Evolutionary conservation across 2,329 filamentous ascomycete species (phyloP), one percentile per base, ranked within the genome.

Genomic region (Emydomyces testavorans): DNA sequence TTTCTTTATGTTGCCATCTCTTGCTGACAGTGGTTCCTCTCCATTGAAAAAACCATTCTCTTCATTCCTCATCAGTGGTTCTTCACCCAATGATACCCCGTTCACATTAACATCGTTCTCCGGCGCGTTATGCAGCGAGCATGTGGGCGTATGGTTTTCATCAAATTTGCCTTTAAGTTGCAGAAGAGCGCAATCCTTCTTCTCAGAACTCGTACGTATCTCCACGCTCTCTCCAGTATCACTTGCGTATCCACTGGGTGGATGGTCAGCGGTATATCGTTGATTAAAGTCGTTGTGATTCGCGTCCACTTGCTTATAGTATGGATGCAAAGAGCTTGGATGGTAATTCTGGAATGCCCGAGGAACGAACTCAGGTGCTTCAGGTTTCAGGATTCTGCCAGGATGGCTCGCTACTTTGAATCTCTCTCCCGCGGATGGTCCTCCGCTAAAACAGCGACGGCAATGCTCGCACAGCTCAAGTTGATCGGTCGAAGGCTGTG

Each of bases 291-390:
- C 15, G n/a, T 28, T 28, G 16, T 34, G 32, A 24, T 46, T 49
- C 21, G 41, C 10, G 26, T 49, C 37, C 10, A 29, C 28, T 31
- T 52, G 40, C 15, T 37, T 40, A 26, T 44, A 42, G n/a, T 41
- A 45, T 11, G 34, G 29, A 29, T 46, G 35, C 6, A 29, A 26
- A 23, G 39, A 10, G 8, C 43, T 23, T 18, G 5, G 15, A 31
- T 20, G 24, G 24, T 44, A 43, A 15, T 23, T 23, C 23, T 50
- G 43, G 26, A 50, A 48, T 48, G 46, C 39, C 15, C 43, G 45
- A 37, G 65, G 66, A 36, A 69, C 50, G 50, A 69, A 69, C 48
- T 65, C 65, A 13, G 65, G 65, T n/a, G 65, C 65, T 46, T 69
- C 64, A 6, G 65, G 60, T 52, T 67, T 70, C 47, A 38, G 28